A percentile compares a stretch with the other conserved stretches of the same genome.
phyloP scores from a whole-genome alignment of 192 early-diverging fungal genomes.

The Coemansia sp. region DNA sequence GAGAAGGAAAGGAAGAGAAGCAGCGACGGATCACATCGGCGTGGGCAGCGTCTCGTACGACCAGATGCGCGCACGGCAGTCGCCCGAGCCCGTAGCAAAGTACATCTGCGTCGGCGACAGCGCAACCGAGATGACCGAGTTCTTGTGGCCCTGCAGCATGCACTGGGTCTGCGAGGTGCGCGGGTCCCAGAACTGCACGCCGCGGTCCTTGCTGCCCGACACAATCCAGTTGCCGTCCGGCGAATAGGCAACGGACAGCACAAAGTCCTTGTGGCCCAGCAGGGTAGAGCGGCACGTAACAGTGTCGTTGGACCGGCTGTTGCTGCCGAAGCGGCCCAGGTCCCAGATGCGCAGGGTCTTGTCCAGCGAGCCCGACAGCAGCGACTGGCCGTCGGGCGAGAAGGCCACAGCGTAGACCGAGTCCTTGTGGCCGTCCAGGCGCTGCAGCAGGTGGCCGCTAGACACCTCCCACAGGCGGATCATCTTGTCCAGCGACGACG shows the following conservation, averaged over 20 bases:
- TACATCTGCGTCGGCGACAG: conserved; percentile 72
- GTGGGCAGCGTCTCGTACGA: conserved; percentile 56
- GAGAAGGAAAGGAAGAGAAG: neutral
- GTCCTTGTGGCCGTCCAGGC: conserved; percentile 92
- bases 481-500: conserved; percentile 89
- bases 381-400: conserved; percentile 82
- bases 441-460: conserved; percentile 66
- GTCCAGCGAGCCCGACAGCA: conserved; percentile 90
- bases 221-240: conserved; percentile 86
- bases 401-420: conserved; percentile 96
- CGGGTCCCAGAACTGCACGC: conserved; percentile 93
- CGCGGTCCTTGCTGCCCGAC: conserved; percentile 87
- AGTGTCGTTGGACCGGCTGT: conserved; percentile 21
- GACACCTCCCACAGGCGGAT: conserved; percentile 88
- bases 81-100: conserved; percentile 96
- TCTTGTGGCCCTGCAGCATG: conserved; percentile 91
- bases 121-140: conserved; percentile 94
- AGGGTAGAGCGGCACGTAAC: conserved; percentile 41
- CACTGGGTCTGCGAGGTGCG: conserved; percentile 65
- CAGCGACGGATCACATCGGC: conserved; percentile 5
- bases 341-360: conserved; percentile 93
- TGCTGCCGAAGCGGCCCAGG: conserved; percentile 51
- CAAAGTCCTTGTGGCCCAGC: conserved; percentile 88
- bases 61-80: conserved; percentile 91
- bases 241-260: conserved; percentile 86